Percentiles rank a stretch among this genome's conserved stretches.
phyloP scores from a whole-genome alignment of 2,329 filamentous ascomycete species.

The Colletotrichum musicola region DNA sequence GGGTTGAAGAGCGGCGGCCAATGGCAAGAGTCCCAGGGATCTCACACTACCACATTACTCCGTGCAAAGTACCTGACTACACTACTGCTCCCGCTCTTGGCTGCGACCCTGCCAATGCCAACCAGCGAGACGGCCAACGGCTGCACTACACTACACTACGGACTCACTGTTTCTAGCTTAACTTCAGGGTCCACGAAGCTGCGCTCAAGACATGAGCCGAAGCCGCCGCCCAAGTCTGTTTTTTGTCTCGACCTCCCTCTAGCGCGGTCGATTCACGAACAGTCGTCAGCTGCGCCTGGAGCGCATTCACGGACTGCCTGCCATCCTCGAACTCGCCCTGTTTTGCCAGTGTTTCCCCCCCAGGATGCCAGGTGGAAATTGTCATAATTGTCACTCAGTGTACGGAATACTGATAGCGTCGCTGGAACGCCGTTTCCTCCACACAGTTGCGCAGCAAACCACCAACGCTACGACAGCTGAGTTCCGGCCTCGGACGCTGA shows the following conservation, averaged over 20 bases:
- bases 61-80: too few relatives aligned
- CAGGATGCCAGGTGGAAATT: conserved; percentile 22
- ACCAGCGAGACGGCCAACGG: background rate
- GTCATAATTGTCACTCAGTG: conserved; percentile 3
- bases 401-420: background rate
- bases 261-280: background rate
- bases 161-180: background rate
- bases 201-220: background rate
- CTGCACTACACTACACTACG: too few relatives aligned
- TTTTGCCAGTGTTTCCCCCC: conserved; percentile 25
- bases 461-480: conserved; percentile 17
- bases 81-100: background rate
- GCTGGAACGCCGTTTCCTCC: conserved; percentile 7
- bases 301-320: background rate
- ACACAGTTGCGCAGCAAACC: conserved; percentile 23
- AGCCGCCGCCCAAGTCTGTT: conserved; percentile 6
- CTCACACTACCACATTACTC: background rate
- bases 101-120: conserved; percentile 8
- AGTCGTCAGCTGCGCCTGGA: background rate
- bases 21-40: background rate
- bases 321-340: conserved; percentile 3
- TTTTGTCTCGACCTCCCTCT: background rate
- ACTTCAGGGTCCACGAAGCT: conserved; percentile 7
- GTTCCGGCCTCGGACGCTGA: conserved; percentile 22
- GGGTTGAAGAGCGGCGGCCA: conserved; percentile 7